Evolutionary conservation across 75 land plant genomes (phyloP).

Genomic region (Pinus taeda): DNA sequence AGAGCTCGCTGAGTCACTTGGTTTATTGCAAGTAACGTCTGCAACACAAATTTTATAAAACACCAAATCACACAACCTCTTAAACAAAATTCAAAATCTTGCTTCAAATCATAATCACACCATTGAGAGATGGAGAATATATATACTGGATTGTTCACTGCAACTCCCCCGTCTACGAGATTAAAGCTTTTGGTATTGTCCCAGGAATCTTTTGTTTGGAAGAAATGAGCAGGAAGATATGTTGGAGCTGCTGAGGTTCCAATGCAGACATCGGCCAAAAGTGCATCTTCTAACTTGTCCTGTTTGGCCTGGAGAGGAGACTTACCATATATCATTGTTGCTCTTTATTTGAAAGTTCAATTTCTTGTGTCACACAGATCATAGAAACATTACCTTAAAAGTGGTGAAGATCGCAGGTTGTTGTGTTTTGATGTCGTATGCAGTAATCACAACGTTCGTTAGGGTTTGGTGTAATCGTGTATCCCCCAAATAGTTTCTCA

Average conservation of each 20-base stretch:
- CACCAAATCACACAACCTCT: too few relatives aligned
- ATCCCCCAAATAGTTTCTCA: constrained; percentile 16
- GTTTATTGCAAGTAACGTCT: constrained; percentile 1
- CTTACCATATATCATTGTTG: neutral
- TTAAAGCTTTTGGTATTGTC: constrained; percentile 15
- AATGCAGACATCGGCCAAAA: constrained; percentile 21
- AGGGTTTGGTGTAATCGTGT: constrained; percentile 22
- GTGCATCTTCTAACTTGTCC: constrained; percentile 8
- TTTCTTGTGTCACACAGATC: neutral
- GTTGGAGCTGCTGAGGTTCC: constrained; percentile 68
- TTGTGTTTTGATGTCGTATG: constrained; percentile 44
- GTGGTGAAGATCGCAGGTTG: constrained; percentile 53
- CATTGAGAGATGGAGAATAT: too few relatives aligned
- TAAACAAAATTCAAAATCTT: too few relatives aligned
- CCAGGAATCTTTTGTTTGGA: constrained; percentile 11
- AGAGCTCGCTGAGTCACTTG: neutral
- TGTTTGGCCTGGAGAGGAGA: neutral
- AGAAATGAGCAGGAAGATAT: constrained; percentile 37
- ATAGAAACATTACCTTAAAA: constrained; percentile 12
- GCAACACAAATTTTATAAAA: neutral
- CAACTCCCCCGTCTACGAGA: constrained; percentile 50
- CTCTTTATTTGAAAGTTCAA: neutral
- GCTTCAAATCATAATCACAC: neutral
- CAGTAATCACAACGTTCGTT: constrained; percentile 42
- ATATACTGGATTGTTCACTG: constrained; percentile 46